Evolutionary conservation across 2,329 filamentous ascomycete species (phyloP).

Genomic region (Cyphellophora attinorum): DNA sequence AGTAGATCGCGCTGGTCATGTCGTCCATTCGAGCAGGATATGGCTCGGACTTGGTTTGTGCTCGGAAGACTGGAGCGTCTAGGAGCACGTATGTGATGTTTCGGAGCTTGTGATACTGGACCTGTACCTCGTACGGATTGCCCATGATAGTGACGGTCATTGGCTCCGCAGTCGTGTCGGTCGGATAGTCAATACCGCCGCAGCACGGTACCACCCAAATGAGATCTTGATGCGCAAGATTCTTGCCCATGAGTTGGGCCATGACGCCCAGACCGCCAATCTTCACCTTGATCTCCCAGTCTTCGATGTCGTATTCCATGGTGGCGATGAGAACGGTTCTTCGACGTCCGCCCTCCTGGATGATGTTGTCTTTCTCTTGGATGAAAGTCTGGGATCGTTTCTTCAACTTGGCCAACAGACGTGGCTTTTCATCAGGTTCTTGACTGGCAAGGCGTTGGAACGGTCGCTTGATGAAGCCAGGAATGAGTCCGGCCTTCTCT

Average conservation of each 20-base stretch:
- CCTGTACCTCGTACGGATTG: slow-evolving; percentile 50
- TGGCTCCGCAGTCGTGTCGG: slow-evolving; percentile 48
- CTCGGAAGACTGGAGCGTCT: slow-evolving; percentile 57
- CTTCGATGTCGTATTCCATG: slow-evolving; percentile 64
- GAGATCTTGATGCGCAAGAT: slow-evolving; percentile 54
- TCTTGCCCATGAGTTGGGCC: slow-evolving; percentile 60
- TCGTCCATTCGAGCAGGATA: slow-evolving; percentile 63
- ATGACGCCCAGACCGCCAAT: slow-evolving; percentile 62
- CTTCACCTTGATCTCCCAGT: slow-evolving; percentile 63
- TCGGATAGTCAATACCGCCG: slow-evolving; percentile 54
- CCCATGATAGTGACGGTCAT: slow-evolving; percentile 55
- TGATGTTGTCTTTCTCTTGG: slow-evolving; percentile 40
- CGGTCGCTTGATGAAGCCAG: slow-evolving; percentile 25
- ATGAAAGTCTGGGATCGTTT: slow-evolving; percentile 21
- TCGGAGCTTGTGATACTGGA: slow-evolving; percentile 53
- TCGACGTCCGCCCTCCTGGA: slow-evolving; percentile 31
- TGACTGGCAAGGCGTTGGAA: slow-evolving; percentile 21
- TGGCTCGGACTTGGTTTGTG: slow-evolving; percentile 53
- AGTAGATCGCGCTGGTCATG: slow-evolving; percentile 57
- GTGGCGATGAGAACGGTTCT: slow-evolving; percentile 58
- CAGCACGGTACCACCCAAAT: slow-evolving; percentile 58
- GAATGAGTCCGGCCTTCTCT: slow-evolving; percentile 36
- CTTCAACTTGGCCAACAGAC: slow-evolving; percentile 7
- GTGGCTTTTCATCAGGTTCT: slow-evolving; percentile 10
- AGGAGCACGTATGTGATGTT: slow-evolving; percentile 62